These are phyloP conservation scores for Scytalidium sp. DNA, from an alignment of 2,329 filamentous ascomycete genomes.

Conservation along the genomic window DNA sequence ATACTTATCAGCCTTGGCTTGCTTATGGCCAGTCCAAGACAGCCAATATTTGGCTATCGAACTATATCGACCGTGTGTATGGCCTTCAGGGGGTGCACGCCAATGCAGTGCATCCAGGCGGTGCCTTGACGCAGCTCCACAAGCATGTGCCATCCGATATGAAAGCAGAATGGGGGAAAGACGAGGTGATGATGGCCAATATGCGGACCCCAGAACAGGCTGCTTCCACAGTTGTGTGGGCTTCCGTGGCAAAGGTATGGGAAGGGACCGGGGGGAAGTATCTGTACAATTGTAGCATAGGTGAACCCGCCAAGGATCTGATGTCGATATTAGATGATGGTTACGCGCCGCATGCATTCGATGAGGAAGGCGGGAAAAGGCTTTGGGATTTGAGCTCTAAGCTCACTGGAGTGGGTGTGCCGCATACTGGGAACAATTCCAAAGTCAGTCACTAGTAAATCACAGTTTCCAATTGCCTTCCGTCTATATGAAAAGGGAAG, in stretches of 20 bases:
- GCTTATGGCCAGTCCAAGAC: conserved; percentile 42
- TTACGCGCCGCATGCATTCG: background rate
- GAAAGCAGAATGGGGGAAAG: too few relatives aligned
- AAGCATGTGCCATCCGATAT: too few relatives aligned
- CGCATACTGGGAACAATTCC: too few relatives aligned
- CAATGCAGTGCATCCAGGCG: conserved; percentile 39
- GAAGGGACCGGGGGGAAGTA: conserved; percentile 45
- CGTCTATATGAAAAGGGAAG: too few relatives aligned
- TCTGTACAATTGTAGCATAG: conserved; percentile 30
- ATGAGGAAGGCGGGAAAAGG: background rate
- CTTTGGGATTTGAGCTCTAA: too few relatives aligned
- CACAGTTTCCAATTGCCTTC: too few relatives aligned
- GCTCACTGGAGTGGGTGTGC: too few relatives aligned
- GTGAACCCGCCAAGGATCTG: background rate
- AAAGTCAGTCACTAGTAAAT: too few relatives aligned
- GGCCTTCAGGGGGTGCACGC: conserved; percentile 35
- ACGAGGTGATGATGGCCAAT: too few relatives aligned
- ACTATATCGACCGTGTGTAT: conserved; percentile 41
- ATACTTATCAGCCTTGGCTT: conserved; percentile 24
- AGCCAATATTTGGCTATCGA: conserved; percentile 37
- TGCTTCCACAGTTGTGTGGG: conserved; percentile 39
- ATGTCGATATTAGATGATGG: background rate
- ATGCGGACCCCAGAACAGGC: conserved; percentile 23
- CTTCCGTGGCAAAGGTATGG: conserved; percentile 24
- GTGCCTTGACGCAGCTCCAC: too few relatives aligned